Evolutionary conservation across 805 yeast genomes (phyloP), one percentile per base, ranked within the genome.

Genomic region (Metschnikowia cerradonensis): DNA sequence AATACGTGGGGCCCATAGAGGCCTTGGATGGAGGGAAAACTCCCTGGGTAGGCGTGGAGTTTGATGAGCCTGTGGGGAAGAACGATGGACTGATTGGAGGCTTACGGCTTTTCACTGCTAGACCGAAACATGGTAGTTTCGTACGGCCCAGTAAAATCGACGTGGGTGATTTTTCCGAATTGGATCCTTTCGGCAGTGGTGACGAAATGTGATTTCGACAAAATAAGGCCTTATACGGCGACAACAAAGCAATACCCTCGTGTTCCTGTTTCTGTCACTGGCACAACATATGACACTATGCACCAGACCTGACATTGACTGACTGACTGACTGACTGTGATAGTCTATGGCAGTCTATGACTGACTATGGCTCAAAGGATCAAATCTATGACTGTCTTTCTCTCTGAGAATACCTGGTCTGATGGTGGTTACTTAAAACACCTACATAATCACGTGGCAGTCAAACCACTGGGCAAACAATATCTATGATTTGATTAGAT

Each of bases 51-150:
- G 98, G 97, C 0, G 79, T 92, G 3, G 88, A 84, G 58, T 83
- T 90, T 49, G 94, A 88, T 58, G 90, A 87, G 57, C 92, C 97
- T 0, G 78, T 79, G 6, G 98, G 98, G 4, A 89, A 86, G 65
- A 89, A 91, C 61, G 81, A 89, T 61, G 98, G 98, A 0, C 68
- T 81, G 19, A 70, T 90, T 37, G 80, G 82, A 34, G 90, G 88
- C 0, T 63, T 58, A 0, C 60, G 74, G 34, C 78, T 87, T 55
- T 91, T 92, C 62, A 61, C 70, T 4, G 81, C 90, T 32, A 70
- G 72, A 5, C 60, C 61, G 5, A 77, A 77, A 19, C 83, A 88
- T 60, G 97, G 97, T 4, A 82, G 90, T 5, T 89, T 92, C 65
- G 81, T 90, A 13, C 80, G 80, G 52, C 95, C 97, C 0, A 67